Base-by-base conservation (phyloP, 2,329 filamentous ascomycete species). In the Verruconis gallopava region DNA sequence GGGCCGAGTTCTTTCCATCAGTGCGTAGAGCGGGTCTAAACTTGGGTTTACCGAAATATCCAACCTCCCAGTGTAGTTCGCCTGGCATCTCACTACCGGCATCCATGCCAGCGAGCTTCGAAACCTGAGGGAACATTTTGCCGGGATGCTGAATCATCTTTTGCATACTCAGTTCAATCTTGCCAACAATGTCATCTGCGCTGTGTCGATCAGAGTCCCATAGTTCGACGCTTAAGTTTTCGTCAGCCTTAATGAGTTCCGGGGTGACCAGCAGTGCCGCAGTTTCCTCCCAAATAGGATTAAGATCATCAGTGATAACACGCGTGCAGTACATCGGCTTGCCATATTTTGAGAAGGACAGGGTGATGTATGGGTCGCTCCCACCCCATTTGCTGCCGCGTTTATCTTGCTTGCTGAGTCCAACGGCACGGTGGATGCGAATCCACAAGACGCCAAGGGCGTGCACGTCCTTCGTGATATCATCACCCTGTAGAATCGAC, bases 251-350 rank as follows among this genome's bases (percentile, higher is more conserved):
- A 66, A 96, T 85, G 41, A 94, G 70, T 49, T 95, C 88, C 0
- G 84, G 74, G 0, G 84, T 94, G 4, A 98, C 84, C 13, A 95
- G 67, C 14, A 96, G 69, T 38, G 38, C 86, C 34, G 84, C 79
- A 2, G 77, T 83, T 62, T 96, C 91, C 53, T 91, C 83, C 68
- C 93, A 96, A 3, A 94, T 71, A 0, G 91, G 91, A 54, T 96
- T 93, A 42, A 94, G 71, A 50, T 95, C 82, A 54, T 96, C 89
- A 40, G 89, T 85, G 48, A 96, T 95, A 40, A 96, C 88, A 37
- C 91, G 79, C 1, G 91, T 96, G 61, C 88, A 95, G 62, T 94
- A 96, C 75, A 94, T 93, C 2, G 89, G 89, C 64, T 98, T 98
- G 44, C 83, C 84, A 52, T 95, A 96, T 60, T 96, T 95, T 53